Percentiles rank a stretch among this genome's conserved stretches.
phyloP scores from a whole-genome alignment of 768 basidiomycete genomes.

The Kwoniella mangroviensis region DNA sequence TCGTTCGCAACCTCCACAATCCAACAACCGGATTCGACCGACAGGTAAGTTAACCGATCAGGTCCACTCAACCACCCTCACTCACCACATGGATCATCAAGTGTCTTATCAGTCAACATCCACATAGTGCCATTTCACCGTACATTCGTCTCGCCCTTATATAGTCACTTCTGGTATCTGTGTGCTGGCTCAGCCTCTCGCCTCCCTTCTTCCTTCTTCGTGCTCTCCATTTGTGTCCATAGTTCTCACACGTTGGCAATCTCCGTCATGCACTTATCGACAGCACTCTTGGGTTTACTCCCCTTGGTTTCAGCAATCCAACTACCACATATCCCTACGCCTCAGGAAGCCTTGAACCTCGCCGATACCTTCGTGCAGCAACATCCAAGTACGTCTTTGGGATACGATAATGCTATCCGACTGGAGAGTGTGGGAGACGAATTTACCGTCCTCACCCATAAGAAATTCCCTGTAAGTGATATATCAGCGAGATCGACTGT shows the following conservation, averaged over 20 bases:
- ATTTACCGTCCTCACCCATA: conserved; percentile 36
- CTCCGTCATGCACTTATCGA: not conserved
- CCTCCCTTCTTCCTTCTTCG: too few species aligned
- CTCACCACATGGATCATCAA: too few species aligned
- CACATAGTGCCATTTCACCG: not conserved
- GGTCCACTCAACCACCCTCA: not conserved
- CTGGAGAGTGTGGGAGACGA: conserved; percentile 43
- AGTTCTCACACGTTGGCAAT: not conserved
- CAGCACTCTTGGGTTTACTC: conserved; percentile 3
- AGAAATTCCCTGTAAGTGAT: conserved; percentile 46
- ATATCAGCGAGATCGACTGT: too few species aligned
- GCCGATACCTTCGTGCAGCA: conserved; percentile 37
- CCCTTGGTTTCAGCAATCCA: conserved; percentile 34
- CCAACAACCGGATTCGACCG: conserved; percentile 8
- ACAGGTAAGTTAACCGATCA: not conserved
- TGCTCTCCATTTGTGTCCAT: not conserved
- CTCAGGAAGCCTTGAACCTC: conserved; percentile 37
- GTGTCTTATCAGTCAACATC: not conserved
- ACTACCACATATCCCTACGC: conserved; percentile 37
- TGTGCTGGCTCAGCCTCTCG: too few species aligned
- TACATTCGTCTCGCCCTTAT: not conserved
- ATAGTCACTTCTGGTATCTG: too few species aligned
- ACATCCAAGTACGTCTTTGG: conserved; percentile 26
- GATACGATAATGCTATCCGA: conserved; percentile 41
- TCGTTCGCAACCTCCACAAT: not conserved